A percentile compares a stretch with the other conserved stretches of the same genome.
Conservation (phyloP, 1,284 basidiomycete species). For the Gymnopus androsaceus region DNA sequence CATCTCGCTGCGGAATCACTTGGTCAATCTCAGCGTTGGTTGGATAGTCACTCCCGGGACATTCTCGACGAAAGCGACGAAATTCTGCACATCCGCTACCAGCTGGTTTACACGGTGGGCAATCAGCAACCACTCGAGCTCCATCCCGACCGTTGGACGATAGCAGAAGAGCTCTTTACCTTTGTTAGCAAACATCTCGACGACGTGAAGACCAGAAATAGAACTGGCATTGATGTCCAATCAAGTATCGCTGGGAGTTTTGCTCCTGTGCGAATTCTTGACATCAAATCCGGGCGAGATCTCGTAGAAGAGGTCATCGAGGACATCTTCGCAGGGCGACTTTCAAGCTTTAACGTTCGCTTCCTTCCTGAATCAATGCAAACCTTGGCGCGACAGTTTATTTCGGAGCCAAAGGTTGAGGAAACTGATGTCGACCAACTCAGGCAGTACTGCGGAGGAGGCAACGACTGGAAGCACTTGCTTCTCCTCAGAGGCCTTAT, state of each 20-base stretch:
- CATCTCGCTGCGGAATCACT: constrained; percentile 9
- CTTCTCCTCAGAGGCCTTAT: constrained; percentile 41
- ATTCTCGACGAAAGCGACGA: constrained; percentile 20
- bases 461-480: constrained; percentile 18
- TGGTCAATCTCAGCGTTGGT: constrained; percentile 7
- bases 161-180: constrained; percentile 41
- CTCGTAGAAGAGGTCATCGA: constrained; percentile 24
- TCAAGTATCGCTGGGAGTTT: constrained; percentile 25
- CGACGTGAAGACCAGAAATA: constrained; percentile 16
- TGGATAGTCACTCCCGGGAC: constrained; percentile 12
- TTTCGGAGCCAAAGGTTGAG: neutral
- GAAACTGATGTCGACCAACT: constrained; percentile 16
- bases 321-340: constrained; percentile 1
- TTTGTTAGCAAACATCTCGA: constrained; percentile 22
- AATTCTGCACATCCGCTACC: constrained; percentile 15
- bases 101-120: constrained; percentile 32
- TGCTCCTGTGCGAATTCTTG: constrained; percentile 36
- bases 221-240: constrained; percentile 24
- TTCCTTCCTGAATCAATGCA: neutral
- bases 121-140: constrained; percentile 40
- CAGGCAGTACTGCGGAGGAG: constrained; percentile 13
- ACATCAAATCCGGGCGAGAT: constrained; percentile 22
- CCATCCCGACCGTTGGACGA: constrained; percentile 49
- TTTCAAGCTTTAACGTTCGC: neutral
- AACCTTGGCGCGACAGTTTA: neutral